Evolutionary conservation across 2,329 filamentous ascomycete genomes (phyloP).

Genomic region (Teratosphaeria zuluensis): DNA sequence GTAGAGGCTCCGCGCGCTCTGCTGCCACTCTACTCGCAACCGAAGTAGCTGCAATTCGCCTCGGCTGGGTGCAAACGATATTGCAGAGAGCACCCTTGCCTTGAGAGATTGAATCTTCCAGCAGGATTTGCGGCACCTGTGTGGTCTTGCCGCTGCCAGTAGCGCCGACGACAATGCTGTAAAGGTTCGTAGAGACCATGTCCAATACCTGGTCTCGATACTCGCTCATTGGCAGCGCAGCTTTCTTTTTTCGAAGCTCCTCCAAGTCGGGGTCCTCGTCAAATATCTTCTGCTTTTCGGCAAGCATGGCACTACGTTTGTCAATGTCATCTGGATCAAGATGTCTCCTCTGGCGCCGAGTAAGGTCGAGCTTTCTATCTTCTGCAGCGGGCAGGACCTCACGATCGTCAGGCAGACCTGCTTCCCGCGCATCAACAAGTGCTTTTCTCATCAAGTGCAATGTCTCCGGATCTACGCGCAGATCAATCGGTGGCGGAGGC

Average conservation of each 20-base stretch:
- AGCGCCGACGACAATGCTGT: conserved; percentile 38
- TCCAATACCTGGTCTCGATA: conserved; percentile 28
- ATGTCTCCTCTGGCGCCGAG: neutral
- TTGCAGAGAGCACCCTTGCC: conserved; percentile 36
- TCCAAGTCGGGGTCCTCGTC: conserved; percentile 10
- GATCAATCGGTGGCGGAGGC: conserved; percentile 19
- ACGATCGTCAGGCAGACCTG: conserved; percentile 26
- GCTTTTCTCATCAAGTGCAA: conserved; percentile 29
- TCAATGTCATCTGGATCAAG: conserved; percentile 1
- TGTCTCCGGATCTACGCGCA: conserved; percentile 22
- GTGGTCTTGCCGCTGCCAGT: conserved; percentile 41
- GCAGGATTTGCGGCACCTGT: conserved; percentile 45
- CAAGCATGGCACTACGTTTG: conserved; percentile 6
- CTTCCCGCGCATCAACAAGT: conserved; percentile 23
- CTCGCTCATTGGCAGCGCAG: conserved; percentile 33
- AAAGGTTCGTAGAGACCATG: conserved; percentile 28
- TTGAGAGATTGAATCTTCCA: conserved; percentile 37
- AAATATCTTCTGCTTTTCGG: conserved; percentile 9
- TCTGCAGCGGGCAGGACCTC: conserved; percentile 14
- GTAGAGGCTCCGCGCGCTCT: conserved; percentile 35
- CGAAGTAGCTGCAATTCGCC: conserved; percentile 39
- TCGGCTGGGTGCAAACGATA: conserved; percentile 42
- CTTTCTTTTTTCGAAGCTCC: conserved; percentile 22
- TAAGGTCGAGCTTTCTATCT: neutral
- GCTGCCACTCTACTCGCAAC: conserved; percentile 38